Conservation (phyloP, 305 asterid genomes). For the Solanum hybrid region DNA sequence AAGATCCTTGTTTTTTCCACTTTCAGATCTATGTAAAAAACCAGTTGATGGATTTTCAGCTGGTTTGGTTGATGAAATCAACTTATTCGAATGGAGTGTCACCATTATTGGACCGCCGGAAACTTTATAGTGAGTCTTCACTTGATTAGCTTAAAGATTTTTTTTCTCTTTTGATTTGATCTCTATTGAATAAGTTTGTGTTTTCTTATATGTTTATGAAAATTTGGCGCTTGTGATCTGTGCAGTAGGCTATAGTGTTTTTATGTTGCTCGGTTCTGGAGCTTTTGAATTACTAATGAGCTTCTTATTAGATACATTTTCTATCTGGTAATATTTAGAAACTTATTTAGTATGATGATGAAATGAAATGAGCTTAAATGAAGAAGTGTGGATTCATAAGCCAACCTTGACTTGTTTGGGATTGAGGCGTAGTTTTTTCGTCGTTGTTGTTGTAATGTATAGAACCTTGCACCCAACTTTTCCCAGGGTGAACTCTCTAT, state of each 20-base stretch:
- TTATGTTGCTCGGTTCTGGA: background rate
- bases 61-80: constrained; percentile 75
- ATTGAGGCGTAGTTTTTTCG: background rate
- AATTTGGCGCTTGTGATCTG: background rate
- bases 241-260: background rate
- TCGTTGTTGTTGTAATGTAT: background rate
- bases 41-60: constrained; percentile 99
- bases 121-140: constrained; percentile 66
- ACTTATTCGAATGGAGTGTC: constrained; percentile 95
- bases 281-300: background rate
- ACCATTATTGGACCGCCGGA: constrained; percentile 98
- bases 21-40: constrained; percentile 84
- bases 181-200: background rate
- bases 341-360: background rate
- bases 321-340: background rate
- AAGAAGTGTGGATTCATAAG: background rate
- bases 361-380: background rate
- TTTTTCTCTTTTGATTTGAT: constrained; percentile 5
- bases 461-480: background rate
- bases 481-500: background rate
- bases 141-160: background rate
- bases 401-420: background rate
- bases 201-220: background rate
- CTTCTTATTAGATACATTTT: background rate
- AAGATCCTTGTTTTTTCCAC: background rate